These are phyloP conservation scores for Escallonia rubra DNA, from an alignment of 129 eudicot species.

Conservation along the genomic window DNA sequence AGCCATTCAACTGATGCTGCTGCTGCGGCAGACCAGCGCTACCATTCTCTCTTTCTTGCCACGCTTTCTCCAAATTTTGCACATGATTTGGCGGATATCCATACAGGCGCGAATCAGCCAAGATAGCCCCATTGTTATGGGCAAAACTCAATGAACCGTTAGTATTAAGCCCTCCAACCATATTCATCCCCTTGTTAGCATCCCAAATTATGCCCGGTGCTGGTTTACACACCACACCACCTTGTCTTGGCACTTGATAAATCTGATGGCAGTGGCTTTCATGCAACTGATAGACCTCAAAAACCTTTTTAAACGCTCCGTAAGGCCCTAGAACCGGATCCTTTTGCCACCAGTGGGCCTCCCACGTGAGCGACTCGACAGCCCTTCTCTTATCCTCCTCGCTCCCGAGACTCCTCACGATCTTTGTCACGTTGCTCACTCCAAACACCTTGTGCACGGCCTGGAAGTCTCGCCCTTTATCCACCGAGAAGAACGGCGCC, in stretches of 20 bases:
- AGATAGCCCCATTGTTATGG: slow-evolving; percentile 26
- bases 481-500: slow-evolving; percentile 77
- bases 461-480: slow-evolving; percentile 64
- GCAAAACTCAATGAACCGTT: slow-evolving; percentile 23
- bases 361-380: slow-evolving; percentile 79
- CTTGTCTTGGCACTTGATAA: slow-evolving; percentile 26
- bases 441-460: slow-evolving; percentile 92
- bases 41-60: slow-evolving; percentile 39
- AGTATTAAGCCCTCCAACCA: neutral
- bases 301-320: slow-evolving; percentile 61
- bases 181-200: slow-evolving; percentile 19
- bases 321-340: slow-evolving; percentile 82
- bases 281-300: slow-evolving; percentile 56
- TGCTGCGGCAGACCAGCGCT: slow-evolving; percentile 47
- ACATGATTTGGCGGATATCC: slow-evolving; percentile 24
- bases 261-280: slow-evolving; percentile 36
- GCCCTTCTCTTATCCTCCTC: slow-evolving; percentile 56
- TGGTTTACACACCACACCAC: slow-evolving; percentile 22
- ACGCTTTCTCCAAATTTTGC: slow-evolving; percentile 36
- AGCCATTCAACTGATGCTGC: slow-evolving; percentile 45
- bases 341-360: slow-evolving; percentile 61
- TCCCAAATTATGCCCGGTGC: slow-evolving; percentile 34
- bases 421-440: slow-evolving; percentile 70
- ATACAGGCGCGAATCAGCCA: slow-evolving; percentile 31
- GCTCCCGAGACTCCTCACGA: slow-evolving; percentile 30